phyloP scores from a whole-genome alignment of 2,329 filamentous ascomycete species.

The Ceratocystis harringtonii region DNA sequence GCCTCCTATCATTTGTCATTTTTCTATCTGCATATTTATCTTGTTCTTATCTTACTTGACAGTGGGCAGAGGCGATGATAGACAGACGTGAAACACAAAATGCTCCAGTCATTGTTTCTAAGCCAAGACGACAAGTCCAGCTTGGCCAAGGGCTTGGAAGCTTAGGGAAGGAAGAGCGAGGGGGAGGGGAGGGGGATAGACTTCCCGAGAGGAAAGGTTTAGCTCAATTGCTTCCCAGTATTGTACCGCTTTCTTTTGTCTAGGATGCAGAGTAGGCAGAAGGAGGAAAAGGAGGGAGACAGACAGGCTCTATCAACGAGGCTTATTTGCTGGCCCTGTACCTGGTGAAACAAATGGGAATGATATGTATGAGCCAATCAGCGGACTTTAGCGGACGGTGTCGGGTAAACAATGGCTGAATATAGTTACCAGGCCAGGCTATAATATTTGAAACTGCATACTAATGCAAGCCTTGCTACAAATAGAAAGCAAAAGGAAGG shows the following conservation, averaged over 20 bases:
- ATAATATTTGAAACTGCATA: too few species aligned
- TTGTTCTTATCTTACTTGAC: neutral
- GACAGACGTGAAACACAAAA: neutral
- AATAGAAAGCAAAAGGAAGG: too few species aligned
- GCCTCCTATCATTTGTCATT: neutral
- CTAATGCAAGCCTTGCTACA: too few species aligned
- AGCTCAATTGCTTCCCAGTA: too few species aligned
- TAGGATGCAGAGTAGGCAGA: neutral
- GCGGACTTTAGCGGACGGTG: neutral
- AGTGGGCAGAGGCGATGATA: neutral
- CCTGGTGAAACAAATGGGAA: neutral
- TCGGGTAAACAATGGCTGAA: neutral
- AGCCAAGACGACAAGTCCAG: neutral
- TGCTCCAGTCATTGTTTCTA: conserved; percentile 1
- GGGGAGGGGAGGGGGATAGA: too few species aligned
- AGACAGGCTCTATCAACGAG: neutral
- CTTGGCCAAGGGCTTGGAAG: neutral
- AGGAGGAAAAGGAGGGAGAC: neutral
- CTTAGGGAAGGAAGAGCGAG: neutral
- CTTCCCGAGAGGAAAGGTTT: too few species aligned
- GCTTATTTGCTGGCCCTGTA: neutral
- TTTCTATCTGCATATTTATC: neutral
- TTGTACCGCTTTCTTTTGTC: too few species aligned
- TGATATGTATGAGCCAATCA: neutral
- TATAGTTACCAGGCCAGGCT: neutral